Base-by-base conservation (phyloP, 2,329 filamentous ascomycete species). In the Phyllosticta capitalensis region DNA sequence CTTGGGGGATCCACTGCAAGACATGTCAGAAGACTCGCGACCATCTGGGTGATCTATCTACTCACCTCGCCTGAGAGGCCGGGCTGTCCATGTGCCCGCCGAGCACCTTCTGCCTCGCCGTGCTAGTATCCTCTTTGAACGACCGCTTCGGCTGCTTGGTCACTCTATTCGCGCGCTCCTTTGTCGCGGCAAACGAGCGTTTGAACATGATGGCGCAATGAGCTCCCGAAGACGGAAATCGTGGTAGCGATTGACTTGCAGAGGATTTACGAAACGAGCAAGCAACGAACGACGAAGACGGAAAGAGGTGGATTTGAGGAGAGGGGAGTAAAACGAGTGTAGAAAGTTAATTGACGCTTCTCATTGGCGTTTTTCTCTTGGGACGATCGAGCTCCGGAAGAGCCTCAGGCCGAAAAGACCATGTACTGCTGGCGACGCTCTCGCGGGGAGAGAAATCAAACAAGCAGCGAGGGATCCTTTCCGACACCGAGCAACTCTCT, bases 91-190 rank as follows among this genome's bases (percentile, higher is more conserved):
- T 80, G 76, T 88, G 92, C 79, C n/a, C n/a, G n/a, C 88, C 87
- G 77, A 92, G 87, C 83, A 95, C 81, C 83, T 89, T 94, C 82
- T 86, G 80, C 82, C 92, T 94, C 76, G n/a, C n/a, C 9, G 30
- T 38, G 30, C 30, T 38, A 14, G 85, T 81, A 70, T 85, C 82
- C 78, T 92, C 89, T 80, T 88, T 85, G 74, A 83, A 83, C 66
- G 81, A 83, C 81, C 87, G 94, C 81, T 87, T 90, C 69, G 75
- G 71, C 74, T 88, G 81, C 81, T 90, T 92, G 74, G 85, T 82
- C 76, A 88, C 82, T 85, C 96, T 96, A 79, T 90, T 88, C 75
- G 92, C 88, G 71, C 91, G 89, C 76, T 92, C 87, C 75, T 86
- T 87, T 67, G 87, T 54, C 51, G 51, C 56, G 74, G 86, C 82